Evolutionary conservation across 768 basidiomycete species (phyloP), one percentile per base, ranked within the genome.

Genomic region (Daedaleopsis sinensis): DNA sequence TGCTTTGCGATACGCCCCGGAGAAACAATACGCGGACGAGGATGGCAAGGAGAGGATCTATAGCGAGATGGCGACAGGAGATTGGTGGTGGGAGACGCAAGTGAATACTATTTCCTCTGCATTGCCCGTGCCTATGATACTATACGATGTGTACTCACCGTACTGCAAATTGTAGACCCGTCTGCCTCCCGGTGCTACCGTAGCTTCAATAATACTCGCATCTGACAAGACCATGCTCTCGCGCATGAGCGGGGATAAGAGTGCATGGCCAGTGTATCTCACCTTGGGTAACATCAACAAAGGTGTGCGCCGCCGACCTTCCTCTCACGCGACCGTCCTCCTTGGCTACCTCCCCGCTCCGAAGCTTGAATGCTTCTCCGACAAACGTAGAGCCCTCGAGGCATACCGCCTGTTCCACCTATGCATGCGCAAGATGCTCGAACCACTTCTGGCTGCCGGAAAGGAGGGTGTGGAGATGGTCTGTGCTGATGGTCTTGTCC

Each of bases 181-280:
- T 6, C 47, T 48, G 5, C 47, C 47, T 1, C 9, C 13, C 4
- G 24, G 2, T 68, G 80, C 46, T 39, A 67, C 50, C 0, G 58
- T 60, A 4, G 66, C 77, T 0, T 81, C 81, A 0, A 51, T 84
- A 6, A 80, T 84, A 19, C 65, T 84, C 2, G 74, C 79, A 0
- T 74, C 79, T 0, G 80, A 84, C 67, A 83, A 82, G 52, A 82
- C 79, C 0, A 71, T 75, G 54, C 62, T 82, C 0, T 78, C 78
- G 0, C 59, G 68, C 0, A 79, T 82, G 57, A 63, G 70, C 8
- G 69, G 72, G 0, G 76, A 79, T 58, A 80, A 82, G 60, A 55
- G 55, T 9, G 73, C 73, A 3, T 76, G 68, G 55, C 74, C 72
- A 3, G 70, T 74, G 5, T 74, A 74, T 48, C 43, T 75, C 5